Base-by-base conservation (phyloP, 495 filamentous ascomycete species). In the Viridothelium virens region DNA sequence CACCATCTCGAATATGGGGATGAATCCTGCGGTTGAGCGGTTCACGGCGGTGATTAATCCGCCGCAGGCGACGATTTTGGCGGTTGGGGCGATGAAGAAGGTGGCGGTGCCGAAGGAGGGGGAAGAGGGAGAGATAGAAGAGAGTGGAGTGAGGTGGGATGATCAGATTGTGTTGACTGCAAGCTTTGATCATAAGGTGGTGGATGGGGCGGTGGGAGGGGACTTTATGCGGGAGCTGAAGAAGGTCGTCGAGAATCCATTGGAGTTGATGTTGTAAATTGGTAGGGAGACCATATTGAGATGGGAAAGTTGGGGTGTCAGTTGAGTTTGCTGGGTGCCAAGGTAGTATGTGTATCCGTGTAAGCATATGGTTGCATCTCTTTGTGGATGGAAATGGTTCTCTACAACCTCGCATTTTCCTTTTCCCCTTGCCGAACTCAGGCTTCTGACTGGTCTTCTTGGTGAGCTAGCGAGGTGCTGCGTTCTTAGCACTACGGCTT, bases 21-120 rank as follows among this genome's bases (percentile, higher is more conserved):
- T 97, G 94, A 99, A 99, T 84, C 72, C 87, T 10, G 95, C 95
- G 46, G 86, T 99, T 68, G 92, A 97, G 75, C 86, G 91, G 70
- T 99, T 99, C 83, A 97, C 95, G n/a, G 95, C 95, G 69, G 89
- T 99, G 75, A 96, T 99, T 85, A 99, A 99, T 84, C 95, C 95
- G 59, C 95, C 95, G 38, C 94, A 98, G 82, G 92, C 95, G 53
- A 87, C 85, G 74, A 99, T 99, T 77, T 84, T 99, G 66, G 95
- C 95, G 56, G 91, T 99, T 63, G 95, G 95, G 67, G 93, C 91
- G 65, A 88, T 88, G 67, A 89, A 90, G 81, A 97, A 97, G 87
- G 93, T 97, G 63, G 90, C 95, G 38, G 82, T 96, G 38, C 91
- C 91, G 18, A 85, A 86, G 62, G 90, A 93, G 83, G 87, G 82